Percentiles rank a stretch among this genome's conserved stretches.
phyloP scores from a whole-genome alignment of 73 alveolate genomes.

The Paramecium sonneborni region DNA sequence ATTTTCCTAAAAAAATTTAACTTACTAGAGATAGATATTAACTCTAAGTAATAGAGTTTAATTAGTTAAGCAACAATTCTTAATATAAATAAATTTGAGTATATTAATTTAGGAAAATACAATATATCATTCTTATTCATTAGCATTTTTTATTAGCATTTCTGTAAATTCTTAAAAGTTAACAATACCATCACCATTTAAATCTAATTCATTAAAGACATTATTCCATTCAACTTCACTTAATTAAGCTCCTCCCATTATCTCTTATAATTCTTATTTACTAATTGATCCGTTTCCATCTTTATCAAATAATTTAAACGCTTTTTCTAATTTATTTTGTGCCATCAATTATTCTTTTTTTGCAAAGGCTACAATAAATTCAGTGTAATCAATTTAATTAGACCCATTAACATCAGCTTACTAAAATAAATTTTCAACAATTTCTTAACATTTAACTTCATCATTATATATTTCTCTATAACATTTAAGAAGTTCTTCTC shows the following conservation, averaged over 20 bases:
- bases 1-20: neutral
- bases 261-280: constrained; percentile 36
- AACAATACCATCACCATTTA: constrained; percentile 42
- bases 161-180: constrained; percentile 11
- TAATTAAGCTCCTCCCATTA: constrained; percentile 45
- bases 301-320: constrained; percentile 41
- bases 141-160: neutral
- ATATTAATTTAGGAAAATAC: neutral
- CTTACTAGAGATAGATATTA: neutral
- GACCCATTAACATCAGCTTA: constrained; percentile 29
- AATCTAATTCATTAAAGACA: constrained; percentile 34
- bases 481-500: constrained; percentile 73
- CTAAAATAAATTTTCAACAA: neutral
- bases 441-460: constrained; percentile 42
- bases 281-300: constrained; percentile 49
- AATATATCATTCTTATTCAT: constrained; percentile 11
- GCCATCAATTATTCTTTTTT: constrained; percentile 34
- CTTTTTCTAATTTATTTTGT: constrained; percentile 16
- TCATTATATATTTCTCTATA: neutral
- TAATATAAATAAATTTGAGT: neutral
- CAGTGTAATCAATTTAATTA: constrained; percentile 37
- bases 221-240: constrained; percentile 45
- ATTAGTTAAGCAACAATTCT: neutral
- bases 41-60: too few relatives aligned
- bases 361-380: constrained; percentile 24